Base-by-base conservation (phyloP, 345 rosid genomes). In the Balakata baccata region DNA sequence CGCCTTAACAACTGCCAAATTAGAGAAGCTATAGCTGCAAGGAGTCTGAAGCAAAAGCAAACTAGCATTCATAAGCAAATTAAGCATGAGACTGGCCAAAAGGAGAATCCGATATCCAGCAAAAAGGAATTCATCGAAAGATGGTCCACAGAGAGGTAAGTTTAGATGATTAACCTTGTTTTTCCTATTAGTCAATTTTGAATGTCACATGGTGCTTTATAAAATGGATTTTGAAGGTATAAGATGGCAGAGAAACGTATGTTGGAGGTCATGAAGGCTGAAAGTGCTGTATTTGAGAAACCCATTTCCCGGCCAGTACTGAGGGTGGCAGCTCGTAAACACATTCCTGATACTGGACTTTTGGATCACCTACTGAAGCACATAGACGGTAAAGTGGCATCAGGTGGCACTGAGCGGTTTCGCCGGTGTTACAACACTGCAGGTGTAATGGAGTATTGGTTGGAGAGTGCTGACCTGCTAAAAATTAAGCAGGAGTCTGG, bases 281-380 rank as follows among this genome's bases (percentile, higher is more conserved):
- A 88, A 85, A 89, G 89, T 58, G 97, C 97, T 77, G 81, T 81
- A 23, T 84, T 86, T 77, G 93, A 87, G 64, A 79, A 83, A 11
- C 93, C 97, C 72, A 78, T 94, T 72, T 71, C 94, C 13, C 82
- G 97, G 63, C 72, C 78, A 11, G 78, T 74, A 56, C 84, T 94
- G 77, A 86, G 97, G 86, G 39, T 12, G 50, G 86, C 82, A 52
- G 97, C 92, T 54, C 95, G 97, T 23, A 84, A 79, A 74, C 80
- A 69, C 64, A 90, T 94, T 72, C 94, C 95, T 69, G 98, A 94
- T 70, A 94, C 97, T 70, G 98, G 98, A 20, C 92, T 94, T 64
- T 88, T 94, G 81, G 98, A 94, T 81, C 98, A 94, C 79, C 83
- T 87, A 38, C 80, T 92, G 81, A 94, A 94, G 95, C 95, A 94